phyloP scores from a whole-genome alignment of 352 stramenopile genomes.

The Globisporangium canariense region DNA sequence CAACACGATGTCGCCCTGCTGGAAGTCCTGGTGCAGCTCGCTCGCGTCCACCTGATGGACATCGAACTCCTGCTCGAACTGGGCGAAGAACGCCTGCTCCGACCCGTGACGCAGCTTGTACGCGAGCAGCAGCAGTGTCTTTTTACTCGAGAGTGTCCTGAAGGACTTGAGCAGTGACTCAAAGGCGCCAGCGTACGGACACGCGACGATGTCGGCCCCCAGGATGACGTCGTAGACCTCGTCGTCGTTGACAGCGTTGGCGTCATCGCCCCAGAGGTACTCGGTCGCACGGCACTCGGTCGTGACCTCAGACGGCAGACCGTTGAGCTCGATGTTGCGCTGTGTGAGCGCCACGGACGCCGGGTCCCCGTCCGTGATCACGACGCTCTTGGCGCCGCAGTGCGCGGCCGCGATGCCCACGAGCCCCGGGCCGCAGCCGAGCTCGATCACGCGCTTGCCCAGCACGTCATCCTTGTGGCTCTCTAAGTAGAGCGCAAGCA shows the following conservation, averaged over 20 bases:
- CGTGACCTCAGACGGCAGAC: conserved; percentile 19
- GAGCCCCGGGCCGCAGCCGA: conserved; percentile 72
- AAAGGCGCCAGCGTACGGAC: conserved; percentile 72
- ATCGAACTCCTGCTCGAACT: conserved; percentile 46
- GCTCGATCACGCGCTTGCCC: conserved; percentile 62
- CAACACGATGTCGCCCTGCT: conserved; percentile 58
- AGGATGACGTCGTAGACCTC: conserved; percentile 65
- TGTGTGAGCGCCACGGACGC: conserved; percentile 61
- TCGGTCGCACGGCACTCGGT: conserved; percentile 28
- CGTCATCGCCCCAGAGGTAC: conserved; percentile 64
- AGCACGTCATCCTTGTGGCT: conserved; percentile 43
- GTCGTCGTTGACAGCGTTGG: conserved; percentile 21
- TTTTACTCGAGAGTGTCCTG: conserved; percentile 27
- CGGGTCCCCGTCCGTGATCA: conserved; percentile 72
- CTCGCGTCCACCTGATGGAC: conserved; percentile 32
- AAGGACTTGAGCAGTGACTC: conserved; percentile 58
- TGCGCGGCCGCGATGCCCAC: conserved; percentile 65
- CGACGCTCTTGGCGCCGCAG: conserved; percentile 37
- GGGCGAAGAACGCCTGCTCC: conserved; percentile 62
- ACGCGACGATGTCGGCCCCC: conserved; percentile 80
- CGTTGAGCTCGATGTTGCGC: conserved; percentile 52
- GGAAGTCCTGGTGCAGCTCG: conserved; percentile 68
- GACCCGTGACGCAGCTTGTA: conserved; percentile 76
- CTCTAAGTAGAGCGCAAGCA: conserved; percentile 77
- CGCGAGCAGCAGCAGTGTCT: conserved; percentile 59